These are phyloP conservation scores for Lasiodiplodia sp. DNA, from an alignment of 2,329 filamentous ascomycete species.

Conservation along the genomic window DNA sequence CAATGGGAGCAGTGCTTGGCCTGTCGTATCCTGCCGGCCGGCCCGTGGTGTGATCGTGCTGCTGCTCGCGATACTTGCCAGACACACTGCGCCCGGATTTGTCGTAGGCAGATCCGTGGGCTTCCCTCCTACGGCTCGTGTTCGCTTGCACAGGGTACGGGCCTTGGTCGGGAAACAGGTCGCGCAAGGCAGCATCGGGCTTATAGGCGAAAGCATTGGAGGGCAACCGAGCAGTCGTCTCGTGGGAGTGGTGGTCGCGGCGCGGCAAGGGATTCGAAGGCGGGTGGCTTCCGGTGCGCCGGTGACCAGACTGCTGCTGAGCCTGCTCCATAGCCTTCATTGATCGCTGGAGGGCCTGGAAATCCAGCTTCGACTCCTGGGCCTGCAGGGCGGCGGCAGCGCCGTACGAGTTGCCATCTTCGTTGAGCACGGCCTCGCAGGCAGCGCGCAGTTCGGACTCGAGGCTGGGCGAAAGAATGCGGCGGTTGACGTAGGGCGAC, in stretches of 20 bases:
- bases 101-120: constrained; percentile 39
- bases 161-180: constrained; percentile 34
- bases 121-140: constrained; percentile 43
- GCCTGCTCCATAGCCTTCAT: constrained; percentile 32
- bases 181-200: constrained; percentile 38
- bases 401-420: constrained; percentile 50
- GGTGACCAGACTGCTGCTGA: constrained; percentile 33
- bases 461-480: constrained; percentile 49
- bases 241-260: constrained; percentile 37
- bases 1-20: constrained; percentile 34
- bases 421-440: constrained; percentile 52
- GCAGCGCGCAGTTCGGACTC: constrained; percentile 55
- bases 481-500: constrained; percentile 53
- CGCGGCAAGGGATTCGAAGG: constrained; percentile 41
- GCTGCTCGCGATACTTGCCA: constrained; percentile 33
- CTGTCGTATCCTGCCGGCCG: constrained; percentile 34
- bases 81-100: constrained; percentile 35
- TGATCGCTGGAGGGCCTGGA: constrained; percentile 38
- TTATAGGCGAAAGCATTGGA: constrained; percentile 36
- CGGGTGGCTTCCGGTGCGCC: constrained; percentile 38
- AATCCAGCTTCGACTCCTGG: constrained; percentile 45
- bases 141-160: constrained; percentile 40
- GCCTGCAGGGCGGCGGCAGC: constrained; percentile 37
- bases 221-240: constrained; percentile 37
- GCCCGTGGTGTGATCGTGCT: not conserved